Conservation (phyloP, 305 asterid species). For the Fraxinus dipetala region DNA sequence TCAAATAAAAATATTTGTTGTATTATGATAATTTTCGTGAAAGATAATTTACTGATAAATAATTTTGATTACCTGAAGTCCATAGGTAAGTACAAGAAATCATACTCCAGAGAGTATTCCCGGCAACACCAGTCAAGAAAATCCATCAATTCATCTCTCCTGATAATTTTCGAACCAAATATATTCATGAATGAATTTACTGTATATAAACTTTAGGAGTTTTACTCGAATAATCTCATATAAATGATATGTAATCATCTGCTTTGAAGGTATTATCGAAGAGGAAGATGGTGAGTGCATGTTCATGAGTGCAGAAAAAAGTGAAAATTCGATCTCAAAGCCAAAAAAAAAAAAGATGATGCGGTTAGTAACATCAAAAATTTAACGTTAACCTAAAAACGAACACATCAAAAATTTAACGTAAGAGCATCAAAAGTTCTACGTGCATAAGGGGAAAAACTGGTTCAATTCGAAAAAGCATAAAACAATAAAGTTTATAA, state of each 20-base stretch:
- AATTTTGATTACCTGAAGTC: conserved; percentile 38
- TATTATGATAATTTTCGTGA: neutral
- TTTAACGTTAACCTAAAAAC: neutral
- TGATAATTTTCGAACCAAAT: neutral
- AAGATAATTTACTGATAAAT: neutral
- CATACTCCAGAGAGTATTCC: conserved; percentile 35
- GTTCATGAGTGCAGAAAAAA: neutral
- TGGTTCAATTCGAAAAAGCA: neutral
- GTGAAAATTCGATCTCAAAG: neutral
- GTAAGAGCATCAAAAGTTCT: neutral
- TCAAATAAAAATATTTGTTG: neutral
- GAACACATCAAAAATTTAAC: neutral
- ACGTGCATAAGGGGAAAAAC: neutral
- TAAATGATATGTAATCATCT: neutral
- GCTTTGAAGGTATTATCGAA: neutral
- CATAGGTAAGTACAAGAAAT: conserved; percentile 47
- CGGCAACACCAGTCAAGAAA: conserved; percentile 35
- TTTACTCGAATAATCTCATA: neutral
- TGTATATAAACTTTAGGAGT: neutral
- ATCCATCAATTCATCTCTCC: conserved; percentile 39
- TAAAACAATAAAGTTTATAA: too few species aligned
- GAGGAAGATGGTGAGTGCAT: neutral
- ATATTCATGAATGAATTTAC: neutral
- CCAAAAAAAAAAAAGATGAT: neutral
- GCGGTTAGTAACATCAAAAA: neutral